Conservation (phyloP, 441 rosid species). For the Melastoma candidum region DNA sequence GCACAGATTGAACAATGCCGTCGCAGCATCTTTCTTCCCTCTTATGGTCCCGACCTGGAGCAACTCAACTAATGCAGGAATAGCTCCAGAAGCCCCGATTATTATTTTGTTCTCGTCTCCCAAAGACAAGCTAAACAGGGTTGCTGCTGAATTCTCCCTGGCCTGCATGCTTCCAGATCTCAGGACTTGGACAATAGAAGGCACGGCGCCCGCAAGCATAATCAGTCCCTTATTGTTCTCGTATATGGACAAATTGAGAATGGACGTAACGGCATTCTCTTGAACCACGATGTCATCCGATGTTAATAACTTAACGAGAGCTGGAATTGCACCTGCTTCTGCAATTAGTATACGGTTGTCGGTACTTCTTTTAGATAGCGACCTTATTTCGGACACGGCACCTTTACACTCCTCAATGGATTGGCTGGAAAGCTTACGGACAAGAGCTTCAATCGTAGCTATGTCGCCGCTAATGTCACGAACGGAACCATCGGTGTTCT, state of each 20-base stretch:
- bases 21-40: slow-evolving; percentile 93
- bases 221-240: slow-evolving; percentile 70
- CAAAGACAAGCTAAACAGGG: slow-evolving; percentile 76
- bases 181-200: slow-evolving; percentile 76
- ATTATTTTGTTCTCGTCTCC: slow-evolving; percentile 84
- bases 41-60: slow-evolving; percentile 56
- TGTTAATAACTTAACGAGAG: slow-evolving; percentile 58
- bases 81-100: slow-evolving; percentile 86
- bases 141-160: slow-evolving; percentile 85
- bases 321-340: slow-evolving; percentile 79
- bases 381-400: slow-evolving; percentile 63
- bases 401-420: slow-evolving; percentile 43
- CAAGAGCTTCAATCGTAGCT: slow-evolving; percentile 56
- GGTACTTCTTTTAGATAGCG: slow-evolving; percentile 73
- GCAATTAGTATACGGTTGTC: slow-evolving; percentile 79
- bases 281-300: slow-evolving; percentile 44
- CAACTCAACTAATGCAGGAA: slow-evolving; percentile 63
- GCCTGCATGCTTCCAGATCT: slow-evolving; percentile 80
- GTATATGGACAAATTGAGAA: slow-evolving; percentile 79
- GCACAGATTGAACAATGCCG: slow-evolving; percentile 80
- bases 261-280: slow-evolving; percentile 79
- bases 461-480: slow-evolving; percentile 63
- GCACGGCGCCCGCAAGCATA: slow-evolving; percentile 87
- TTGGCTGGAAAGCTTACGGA: slow-evolving; percentile 53
- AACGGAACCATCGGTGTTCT: slow-evolving; percentile 53